Base-by-base conservation (phyloP, 164 flowering plant species). In the Malania oleifera region DNA sequence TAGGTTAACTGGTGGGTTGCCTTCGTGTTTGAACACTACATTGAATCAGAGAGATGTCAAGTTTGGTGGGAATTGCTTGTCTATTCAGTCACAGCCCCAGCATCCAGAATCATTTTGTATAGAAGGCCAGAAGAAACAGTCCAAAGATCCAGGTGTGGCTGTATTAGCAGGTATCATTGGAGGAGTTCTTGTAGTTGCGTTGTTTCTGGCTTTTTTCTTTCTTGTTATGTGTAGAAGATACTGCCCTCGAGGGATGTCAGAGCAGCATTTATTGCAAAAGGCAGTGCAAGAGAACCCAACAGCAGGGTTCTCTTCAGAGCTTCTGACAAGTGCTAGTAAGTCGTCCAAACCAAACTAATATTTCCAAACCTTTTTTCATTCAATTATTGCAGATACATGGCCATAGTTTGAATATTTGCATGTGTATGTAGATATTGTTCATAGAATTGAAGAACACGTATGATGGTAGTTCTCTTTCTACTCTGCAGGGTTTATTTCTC, bases 271-370 rank as follows among this genome's bases (percentile, higher is more conserved):
- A 56, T 40, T 73, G 52, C 77, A 81, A 26, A 85, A 85, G 72
- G 69, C 60, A 37, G 71, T 59, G 26, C 80, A 68, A 60, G 84
- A 80, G 22, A 79, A 64, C 68, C 13, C 73, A 6, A 68, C 69
- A 1, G 52, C 75, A 13, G 81, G 79, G 27, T 64, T 84, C 63
- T 80, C 96, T 53, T 67, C 88, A 39, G 88, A 87, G 46, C 44
- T 89, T 54, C 84, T 87, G 52, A 82, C 92, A 60, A 91, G 71
- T 80, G 92, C 98, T 46, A 82, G 98, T 89, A 78, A 75, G 98
- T 43, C 20, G 35, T 60, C 53, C 14, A 17, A n/a, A 2, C 13
- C 41, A n/a, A n/a, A n/a, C n/a, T n/a, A n/a, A n/a, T n/a, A n/a
- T n/a, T n/a, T n/a, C n/a, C n/a, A n/a, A n/a, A n/a, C n/a, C n/a